phyloP scores from a whole-genome alignment of 1,139 yeast species.

The Lodderomyces orthopsilosis region DNA sequence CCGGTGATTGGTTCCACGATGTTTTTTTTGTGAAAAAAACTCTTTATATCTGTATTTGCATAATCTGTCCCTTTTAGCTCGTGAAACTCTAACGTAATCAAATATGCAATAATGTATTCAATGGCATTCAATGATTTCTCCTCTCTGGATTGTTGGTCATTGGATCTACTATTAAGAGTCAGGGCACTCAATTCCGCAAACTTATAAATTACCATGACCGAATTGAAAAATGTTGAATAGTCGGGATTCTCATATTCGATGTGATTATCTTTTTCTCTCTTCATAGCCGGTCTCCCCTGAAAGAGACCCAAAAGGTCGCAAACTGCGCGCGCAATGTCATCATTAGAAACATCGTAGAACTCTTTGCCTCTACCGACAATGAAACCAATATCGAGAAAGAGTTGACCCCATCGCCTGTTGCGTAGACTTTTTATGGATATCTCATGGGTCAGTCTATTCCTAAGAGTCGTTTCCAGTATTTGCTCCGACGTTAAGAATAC shows the following conservation, averaged over 20 bases:
- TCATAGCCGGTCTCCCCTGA: constrained; percentile 76
- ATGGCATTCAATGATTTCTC: constrained; percentile 28
- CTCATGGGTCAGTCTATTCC: constrained; percentile 40
- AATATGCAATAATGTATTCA: constrained; percentile 28
- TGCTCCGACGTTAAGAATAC: constrained; percentile 60
- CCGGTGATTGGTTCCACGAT: constrained; percentile 25
- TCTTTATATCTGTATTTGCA: constrained; percentile 29
- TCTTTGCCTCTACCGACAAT: constrained; percentile 68
- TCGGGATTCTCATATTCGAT: constrained; percentile 89
- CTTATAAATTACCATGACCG: constrained; percentile 67
- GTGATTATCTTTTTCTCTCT: constrained; percentile 76
- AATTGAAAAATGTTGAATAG: constrained; percentile 78
- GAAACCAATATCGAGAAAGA: constrained; percentile 81
- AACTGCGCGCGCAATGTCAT: constrained; percentile 45
- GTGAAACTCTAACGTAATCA: constrained; percentile 30
- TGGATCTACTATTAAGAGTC: constrained; percentile 27
- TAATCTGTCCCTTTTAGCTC: constrained; percentile 29
- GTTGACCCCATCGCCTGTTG: constrained; percentile 80
- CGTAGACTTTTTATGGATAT: constrained; percentile 53
- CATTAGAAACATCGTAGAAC: constrained; percentile 35
- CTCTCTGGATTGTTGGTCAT: constrained; percentile 8
- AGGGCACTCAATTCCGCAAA: constrained; percentile 59
- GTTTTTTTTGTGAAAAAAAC: constrained; percentile 16
- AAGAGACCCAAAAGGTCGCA: constrained; percentile 67
- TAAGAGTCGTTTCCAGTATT: constrained; percentile 43